phyloP scores from a whole-genome alignment of 2,329 filamentous ascomycete genomes.

The Atkinsonella hypoxylon region DNA sequence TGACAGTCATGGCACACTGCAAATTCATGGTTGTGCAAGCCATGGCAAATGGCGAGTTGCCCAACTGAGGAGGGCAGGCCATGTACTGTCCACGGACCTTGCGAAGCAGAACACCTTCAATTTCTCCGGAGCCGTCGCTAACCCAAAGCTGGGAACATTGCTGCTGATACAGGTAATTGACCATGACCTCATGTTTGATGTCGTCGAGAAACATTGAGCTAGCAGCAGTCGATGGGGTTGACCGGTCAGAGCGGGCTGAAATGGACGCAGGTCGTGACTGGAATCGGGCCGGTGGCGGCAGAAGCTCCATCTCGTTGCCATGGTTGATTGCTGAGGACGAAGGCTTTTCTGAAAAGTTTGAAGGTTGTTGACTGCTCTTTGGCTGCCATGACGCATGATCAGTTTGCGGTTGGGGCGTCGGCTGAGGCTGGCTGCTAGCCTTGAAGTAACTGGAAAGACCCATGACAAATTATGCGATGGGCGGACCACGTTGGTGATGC shows the following conservation, averaged over 20 bases:
- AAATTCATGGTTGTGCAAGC: constrained; percentile 61
- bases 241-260: constrained; percentile 34
- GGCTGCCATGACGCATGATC: constrained; percentile 11
- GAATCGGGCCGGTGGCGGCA: constrained; percentile 30
- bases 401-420: constrained; percentile 8
- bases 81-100: constrained; percentile 59
- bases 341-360: constrained; percentile 25
- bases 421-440: constrained; percentile 19
- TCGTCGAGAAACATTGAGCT: constrained; percentile 53
- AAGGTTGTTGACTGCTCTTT: constrained; percentile 13
- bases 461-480: constrained; percentile 30
- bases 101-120: constrained; percentile 62
- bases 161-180: constrained; percentile 71
- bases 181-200: constrained; percentile 74
- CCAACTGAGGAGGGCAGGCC: constrained; percentile 56
- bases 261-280: constrained; percentile 23
- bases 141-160: constrained; percentile 67
- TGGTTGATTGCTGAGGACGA: constrained; percentile 13
- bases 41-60: constrained; percentile 48
- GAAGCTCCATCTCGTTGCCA: constrained; percentile 35
- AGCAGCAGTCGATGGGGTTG: constrained; percentile 22
- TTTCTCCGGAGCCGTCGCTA: constrained; percentile 52
- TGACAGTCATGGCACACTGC: constrained; percentile 70
- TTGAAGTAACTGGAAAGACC: constrained; percentile 53
- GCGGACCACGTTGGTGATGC: neutral